Conservation (phyloP, 108 stramenopile genomes). For the Nannochloropsis gaditana region DNA sequence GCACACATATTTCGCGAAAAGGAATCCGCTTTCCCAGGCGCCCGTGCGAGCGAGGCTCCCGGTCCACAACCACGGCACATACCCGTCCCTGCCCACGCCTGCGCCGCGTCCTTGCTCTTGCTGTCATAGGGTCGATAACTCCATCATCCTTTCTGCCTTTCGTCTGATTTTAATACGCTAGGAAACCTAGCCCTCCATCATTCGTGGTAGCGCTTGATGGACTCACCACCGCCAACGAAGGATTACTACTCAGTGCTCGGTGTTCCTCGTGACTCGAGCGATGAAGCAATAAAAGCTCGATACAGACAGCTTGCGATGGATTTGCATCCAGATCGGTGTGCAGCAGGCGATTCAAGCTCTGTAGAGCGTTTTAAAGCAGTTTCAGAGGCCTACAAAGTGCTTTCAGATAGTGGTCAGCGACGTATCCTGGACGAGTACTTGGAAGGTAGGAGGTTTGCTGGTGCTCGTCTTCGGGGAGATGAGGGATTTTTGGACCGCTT, state of each 20-base stretch:
- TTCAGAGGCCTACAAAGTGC: background rate
- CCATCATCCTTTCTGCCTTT: too few relatives aligned
- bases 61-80: too few relatives aligned
- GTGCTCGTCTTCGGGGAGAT: constrained; percentile 3
- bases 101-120: too few relatives aligned
- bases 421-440: constrained; percentile 7
- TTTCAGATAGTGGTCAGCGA: background rate
- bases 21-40: too few relatives aligned
- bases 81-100: too few relatives aligned
- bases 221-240: background rate
- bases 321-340: background rate
- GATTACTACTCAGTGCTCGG: constrained; percentile 12
- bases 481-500: background rate
- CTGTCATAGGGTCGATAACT: too few relatives aligned
- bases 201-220: background rate
- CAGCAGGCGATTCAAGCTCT: constrained; percentile 8
- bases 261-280: background rate
- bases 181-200: too few relatives aligned
- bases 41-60: too few relatives aligned
- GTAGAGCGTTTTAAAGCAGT: background rate
- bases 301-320: background rate
- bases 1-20: too few relatives aligned
- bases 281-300: background rate
- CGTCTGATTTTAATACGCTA: too few relatives aligned
- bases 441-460: constrained; percentile 16